A percentile compares a stretch with the other conserved stretches of the same genome.
These are phyloP conservation scores for Inonotus obliquus DNA, from an alignment of 1,284 basidiomycete species.

Conservation along the genomic window DNA sequence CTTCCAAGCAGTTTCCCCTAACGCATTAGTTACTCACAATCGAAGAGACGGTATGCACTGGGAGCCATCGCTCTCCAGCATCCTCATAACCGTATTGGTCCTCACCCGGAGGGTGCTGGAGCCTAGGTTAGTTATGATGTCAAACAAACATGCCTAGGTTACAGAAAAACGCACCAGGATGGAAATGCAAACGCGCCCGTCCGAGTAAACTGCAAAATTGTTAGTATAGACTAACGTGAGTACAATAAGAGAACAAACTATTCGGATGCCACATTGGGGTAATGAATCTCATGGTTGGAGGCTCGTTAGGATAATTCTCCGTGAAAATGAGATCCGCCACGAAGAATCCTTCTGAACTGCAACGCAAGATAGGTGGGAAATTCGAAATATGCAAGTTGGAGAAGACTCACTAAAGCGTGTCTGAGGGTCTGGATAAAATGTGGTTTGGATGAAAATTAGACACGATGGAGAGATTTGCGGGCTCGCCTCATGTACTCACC, in stretches of 20 bases:
- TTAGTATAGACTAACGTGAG: slow-evolving; percentile 1
- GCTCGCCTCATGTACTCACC: slow-evolving; percentile 47
- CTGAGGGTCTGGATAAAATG: slow-evolving; percentile 58
- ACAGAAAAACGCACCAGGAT: slow-evolving; percentile 67
- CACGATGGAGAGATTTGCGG: background rate
- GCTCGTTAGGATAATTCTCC: slow-evolving; percentile 84
- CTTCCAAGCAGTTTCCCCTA: background rate
- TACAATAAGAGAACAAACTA: slow-evolving; percentile 49
- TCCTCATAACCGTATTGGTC: slow-evolving; percentile 99
- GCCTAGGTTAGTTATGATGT: slow-evolving; percentile 12
- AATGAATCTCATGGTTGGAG: slow-evolving; percentile 94
- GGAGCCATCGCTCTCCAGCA: slow-evolving; percentile 96
- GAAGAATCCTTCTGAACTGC: slow-evolving; percentile 89
- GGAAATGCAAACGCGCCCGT: slow-evolving; percentile 92
- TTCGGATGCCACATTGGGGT: slow-evolving; percentile 99
- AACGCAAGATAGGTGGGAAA: background rate
- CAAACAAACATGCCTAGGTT: background rate
- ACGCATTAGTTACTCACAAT: slow-evolving; percentile 65
- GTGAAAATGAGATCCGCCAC: slow-evolving; percentile 88
- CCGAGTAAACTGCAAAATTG: slow-evolving; percentile 68
- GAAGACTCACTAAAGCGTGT: slow-evolving; percentile 79
- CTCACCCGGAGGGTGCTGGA: slow-evolving; percentile 89
- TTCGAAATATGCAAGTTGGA: slow-evolving; percentile 5
- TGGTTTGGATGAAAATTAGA: slow-evolving; percentile 28
- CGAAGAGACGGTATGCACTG: slow-evolving; percentile 95